Base-by-base conservation (phyloP, 1,284 basidiomycete genomes). In the Volvariella volvacea region DNA sequence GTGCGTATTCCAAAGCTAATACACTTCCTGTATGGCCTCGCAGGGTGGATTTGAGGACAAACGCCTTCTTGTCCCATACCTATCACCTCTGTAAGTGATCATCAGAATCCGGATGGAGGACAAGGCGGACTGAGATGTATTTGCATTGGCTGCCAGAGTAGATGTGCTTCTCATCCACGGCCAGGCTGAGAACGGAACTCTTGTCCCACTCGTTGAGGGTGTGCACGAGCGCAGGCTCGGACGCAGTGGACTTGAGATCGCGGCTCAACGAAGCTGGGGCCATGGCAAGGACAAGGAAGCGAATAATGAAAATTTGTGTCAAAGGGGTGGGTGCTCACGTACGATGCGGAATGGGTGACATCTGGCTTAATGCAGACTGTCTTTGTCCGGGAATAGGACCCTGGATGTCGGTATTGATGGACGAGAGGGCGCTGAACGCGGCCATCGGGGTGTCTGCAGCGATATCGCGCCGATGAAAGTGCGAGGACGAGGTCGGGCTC, bases 1-100 rank as follows among this genome's bases (percentile, higher is more conserved):
- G 64, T 2, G 87, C 86, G 45, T 90, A 75, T 53, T 89, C 83
- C 22, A 98, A 70, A 2, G 85, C 84, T 12, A 98, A 73, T 0
- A 97, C 85, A 46, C 87, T 89, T 7, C 86, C 89, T 0, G 83
- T 83, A 56, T 98, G 94, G 0, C 93, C 94, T 12, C 74, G 67
- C n/a, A 94, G 69, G 4, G 80, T 78, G n/a, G 77, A 75, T 55
- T 80, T 79, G 15, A 88, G 71, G 9, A 76, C 74, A 48, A 89
- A 82, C 0, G 82, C 76, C 12, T 67, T 63, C 53, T 86, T 81
- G 55, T 88, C 82, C 86, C 92, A 94, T 32, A 92, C 88, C 89
- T 92, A 54, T 7, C n/a, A 16, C 20, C 19, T 17, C 49, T 32
- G 32, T 38, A 38, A 33, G 45, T 31, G 21, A n/a, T 28, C 12